Percentiles rank a stretch among this genome's conserved stretches.
These are phyloP conservation scores for Rhodotorula mucilaginosa DNA, from an alignment of 1,284 basidiomycete genomes.

Conservation along the genomic window DNA sequence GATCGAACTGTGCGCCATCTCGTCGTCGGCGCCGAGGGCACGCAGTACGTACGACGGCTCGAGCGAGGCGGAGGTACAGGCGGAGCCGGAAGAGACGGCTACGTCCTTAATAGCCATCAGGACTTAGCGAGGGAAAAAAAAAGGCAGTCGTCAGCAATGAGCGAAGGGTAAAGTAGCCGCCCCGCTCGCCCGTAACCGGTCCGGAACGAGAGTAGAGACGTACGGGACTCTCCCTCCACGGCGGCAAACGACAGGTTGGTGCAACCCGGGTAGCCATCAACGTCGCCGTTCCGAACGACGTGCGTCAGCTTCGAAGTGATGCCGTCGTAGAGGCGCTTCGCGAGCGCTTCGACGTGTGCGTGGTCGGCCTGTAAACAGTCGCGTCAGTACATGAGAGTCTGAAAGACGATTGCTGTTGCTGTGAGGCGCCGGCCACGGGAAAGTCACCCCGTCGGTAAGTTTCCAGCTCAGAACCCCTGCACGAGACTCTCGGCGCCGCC, in stretches of 20 bases:
- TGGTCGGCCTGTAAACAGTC: slow-evolving; percentile 67
- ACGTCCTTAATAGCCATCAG: slow-evolving; percentile 99
- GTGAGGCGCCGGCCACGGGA: neutral
- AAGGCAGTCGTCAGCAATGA: neutral
- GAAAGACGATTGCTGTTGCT: slow-evolving; percentile 28
- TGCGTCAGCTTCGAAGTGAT: slow-evolving; percentile 82
- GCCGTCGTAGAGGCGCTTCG: slow-evolving; percentile 75
- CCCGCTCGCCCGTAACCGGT: neutral
- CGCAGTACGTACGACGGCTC: slow-evolving; percentile 98
- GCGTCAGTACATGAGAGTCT: neutral
- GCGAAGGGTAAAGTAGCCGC: too few relatives aligned
- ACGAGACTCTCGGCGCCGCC: slow-evolving; percentile 33
- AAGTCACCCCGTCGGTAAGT: neutral
- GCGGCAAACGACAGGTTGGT: slow-evolving; percentile 28
- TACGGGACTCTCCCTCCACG: slow-evolving; percentile 33
- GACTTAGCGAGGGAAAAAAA: slow-evolving; percentile 48
- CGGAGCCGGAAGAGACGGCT: slow-evolving; percentile 94
- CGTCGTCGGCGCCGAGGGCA: slow-evolving; percentile 92
- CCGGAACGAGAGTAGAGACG: neutral
- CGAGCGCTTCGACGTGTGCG: slow-evolving; percentile 69
- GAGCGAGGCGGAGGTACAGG: slow-evolving; percentile 95
- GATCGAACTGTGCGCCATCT: slow-evolving; percentile 97
- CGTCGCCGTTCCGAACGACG: slow-evolving; percentile 91
- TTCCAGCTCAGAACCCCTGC: slow-evolving; percentile 77
- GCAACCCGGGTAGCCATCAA: slow-evolving; percentile 56